Base-by-base conservation (phyloP, 352 stramenopile species). In the Globisporangium perplexum region DNA sequence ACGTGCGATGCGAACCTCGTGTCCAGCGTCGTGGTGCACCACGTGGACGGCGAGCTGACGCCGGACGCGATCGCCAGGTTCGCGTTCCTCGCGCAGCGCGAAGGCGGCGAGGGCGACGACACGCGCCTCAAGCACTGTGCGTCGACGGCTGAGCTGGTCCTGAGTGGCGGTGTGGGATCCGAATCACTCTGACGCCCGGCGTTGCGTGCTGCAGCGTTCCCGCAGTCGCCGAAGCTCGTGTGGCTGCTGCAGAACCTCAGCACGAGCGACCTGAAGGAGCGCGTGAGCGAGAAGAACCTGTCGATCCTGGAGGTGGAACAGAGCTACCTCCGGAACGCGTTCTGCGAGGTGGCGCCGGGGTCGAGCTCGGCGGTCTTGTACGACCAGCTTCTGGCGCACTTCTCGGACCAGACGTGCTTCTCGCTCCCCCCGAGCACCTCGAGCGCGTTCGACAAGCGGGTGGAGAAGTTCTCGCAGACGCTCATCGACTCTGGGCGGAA, bases 201-300 rank as follows among this genome's bases (percentile, higher is more conserved):
- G 23, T 14, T 24, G 4, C 24, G 26, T 50, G 10, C 8, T 31
- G 15, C 42, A 90, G 79, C 62, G 44, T 89, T 90, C 53, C 77
- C 79, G 8, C 82, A 93, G n/a, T 68, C 60, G 1, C 82, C 82
- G 30, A 90, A 86, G 60, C 61, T 93, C 24, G 24, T 87, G 23
- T 93, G 82, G 82, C 60, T 89, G 23, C 53, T 90, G 47, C 73
- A 86, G 50, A 87, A 90, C 53, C 57, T 84, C 4, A 73, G 66
- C 8, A 80, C 71, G 1, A 65, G 63, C 30, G 58, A 83, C n/a
- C 20, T 93, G 43, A 93, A 93, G 52, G 71, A 89, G 17, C 57
- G 68, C n/a, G 60, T 85, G 6, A 68, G 69, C 1, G 72, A 68
- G 15, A 86, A 67, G 48, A 81, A 72, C 6, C 50, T 87, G 41